Base-by-base conservation (phyloP, 1,284 basidiomycete genomes). In the Malassezia globosa region DNA sequence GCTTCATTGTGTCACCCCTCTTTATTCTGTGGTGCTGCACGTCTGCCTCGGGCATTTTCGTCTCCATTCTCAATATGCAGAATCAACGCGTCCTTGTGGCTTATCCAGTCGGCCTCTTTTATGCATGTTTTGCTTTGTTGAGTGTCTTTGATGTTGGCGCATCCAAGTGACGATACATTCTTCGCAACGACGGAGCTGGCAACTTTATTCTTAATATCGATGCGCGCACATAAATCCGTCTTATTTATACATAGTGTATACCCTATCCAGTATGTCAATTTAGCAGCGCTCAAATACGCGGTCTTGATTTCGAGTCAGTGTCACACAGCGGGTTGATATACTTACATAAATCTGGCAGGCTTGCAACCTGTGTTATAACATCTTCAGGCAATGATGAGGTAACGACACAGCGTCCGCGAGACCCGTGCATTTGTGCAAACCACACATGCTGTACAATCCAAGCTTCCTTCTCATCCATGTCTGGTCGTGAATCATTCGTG, bases 21-120 rank as follows among this genome's bases (percentile, higher is more conserved):
- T 67, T 67, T 48, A 71, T 71, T 29, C 54, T 71, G 21, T 71
- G 68, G 68, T 69, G 61, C 19, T 63, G 61, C 10, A 64, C 60
- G 10, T 64, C 64, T 19, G 67, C 68, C 3, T 69, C 66, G 7
- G 68, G 68, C 50, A 71, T 71, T 40, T 71, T 71, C 52, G 66
- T 69, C 19, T 67, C 64, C 7, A 65, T 71, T 27, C 50, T 69
- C 1, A 49, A 64, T 11, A 52, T 71, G 29, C 62, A 61, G 40
- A 66, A 71, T 41, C 68, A 71, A 50, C 60, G 68, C 11, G 53
- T 71, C 23, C 52, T 71, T 7, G 66, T 71, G 13, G 68, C 66
- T 7, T 71, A 71, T 47, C 68, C 68, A 1, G 60, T 71, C 16
- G 66, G 62, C 1, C 55, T 71, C 27, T 66, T 70, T 39, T 70